phyloP scores from a whole-genome alignment of 2,329 filamentous ascomycete species.

The Mariannaea elegans region DNA sequence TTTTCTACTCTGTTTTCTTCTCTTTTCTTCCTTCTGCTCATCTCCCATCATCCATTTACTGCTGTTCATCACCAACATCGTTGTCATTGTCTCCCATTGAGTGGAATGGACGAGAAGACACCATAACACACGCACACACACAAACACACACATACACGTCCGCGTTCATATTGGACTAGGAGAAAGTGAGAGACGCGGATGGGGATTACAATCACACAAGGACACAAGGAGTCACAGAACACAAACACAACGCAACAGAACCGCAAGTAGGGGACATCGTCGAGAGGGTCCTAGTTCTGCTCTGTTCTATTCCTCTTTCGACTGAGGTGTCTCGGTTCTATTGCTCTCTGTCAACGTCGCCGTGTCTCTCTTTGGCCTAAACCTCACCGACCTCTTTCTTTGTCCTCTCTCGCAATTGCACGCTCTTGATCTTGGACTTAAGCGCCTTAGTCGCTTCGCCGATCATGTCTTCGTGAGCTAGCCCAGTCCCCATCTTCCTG shows the following conservation, averaged over 20 bases:
- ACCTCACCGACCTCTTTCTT: background rate
- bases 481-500: slow-evolving; percentile 17
- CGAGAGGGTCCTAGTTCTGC: background rate
- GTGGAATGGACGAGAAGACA: background rate
- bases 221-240: slow-evolving; percentile 8
- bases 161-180: background rate
- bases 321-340: slow-evolving; percentile 6
- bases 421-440: slow-evolving; percentile 15
- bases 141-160: background rate
- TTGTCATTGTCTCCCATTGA: background rate
- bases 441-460: slow-evolving; percentile 19
- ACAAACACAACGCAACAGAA: background rate
- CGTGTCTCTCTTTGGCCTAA: background rate
- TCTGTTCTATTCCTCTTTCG: background rate
- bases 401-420: slow-evolving; percentile 7
- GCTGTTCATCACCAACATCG: background rate
- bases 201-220: background rate
- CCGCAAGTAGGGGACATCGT: background rate
- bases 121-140: background rate
- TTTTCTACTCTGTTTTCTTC: background rate
- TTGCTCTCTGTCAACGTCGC: slow-evolving; percentile 1
- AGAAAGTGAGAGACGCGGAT: background rate
- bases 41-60: slow-evolving; percentile 4
- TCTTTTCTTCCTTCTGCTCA: background rate
- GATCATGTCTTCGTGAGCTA: slow-evolving; percentile 40